phyloP scores from a whole-genome alignment of 1,284 basidiomycete species.

The Moesziomyces sp. region DNA sequence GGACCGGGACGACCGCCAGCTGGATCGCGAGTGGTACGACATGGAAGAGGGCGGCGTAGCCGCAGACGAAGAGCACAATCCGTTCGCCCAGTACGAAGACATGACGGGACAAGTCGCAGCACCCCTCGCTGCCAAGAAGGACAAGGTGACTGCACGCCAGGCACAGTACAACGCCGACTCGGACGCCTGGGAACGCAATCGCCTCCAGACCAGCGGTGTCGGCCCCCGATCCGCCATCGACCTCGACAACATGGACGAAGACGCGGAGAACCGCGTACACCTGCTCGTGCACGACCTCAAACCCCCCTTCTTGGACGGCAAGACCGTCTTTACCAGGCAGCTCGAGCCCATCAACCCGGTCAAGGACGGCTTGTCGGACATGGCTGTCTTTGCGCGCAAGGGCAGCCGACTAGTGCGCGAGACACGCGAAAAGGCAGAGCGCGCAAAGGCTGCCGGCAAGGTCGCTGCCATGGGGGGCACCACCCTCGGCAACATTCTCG shows the following conservation, averaged over 20 bases:
- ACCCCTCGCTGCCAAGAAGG: conserved; percentile 37
- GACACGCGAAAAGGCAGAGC: conserved; percentile 92
- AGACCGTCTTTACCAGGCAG: conserved; percentile 94
- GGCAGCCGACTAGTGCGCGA: conserved; percentile 92
- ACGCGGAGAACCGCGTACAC: conserved; percentile 95
- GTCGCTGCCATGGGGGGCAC: conserved; percentile 92
- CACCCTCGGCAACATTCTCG: conserved; percentile 93
- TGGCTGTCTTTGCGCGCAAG: conserved; percentile 95
- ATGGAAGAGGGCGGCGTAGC: conserved; percentile 68
- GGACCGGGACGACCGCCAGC: conserved; percentile 55
- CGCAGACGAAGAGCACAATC: conserved; percentile 91
- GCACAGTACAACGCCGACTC: conserved; percentile 83
- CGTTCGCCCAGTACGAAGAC: conserved; percentile 82
- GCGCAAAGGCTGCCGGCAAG: conserved; percentile 81
- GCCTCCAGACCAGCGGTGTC: conserved; percentile 94
- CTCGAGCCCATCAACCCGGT: conserved; percentile 97
- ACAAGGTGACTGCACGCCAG: conserved; percentile 67
- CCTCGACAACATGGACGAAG: conserved; percentile 78
- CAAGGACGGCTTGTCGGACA: conserved; percentile 89
- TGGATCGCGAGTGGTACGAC: conserved; percentile 64
- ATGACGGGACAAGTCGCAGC: conserved; percentile 72
- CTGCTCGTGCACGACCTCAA: conserved; percentile 97
- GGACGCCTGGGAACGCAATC: conserved; percentile 97
- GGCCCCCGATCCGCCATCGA: conserved; percentile 83
- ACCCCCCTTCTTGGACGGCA: conserved; percentile 96